Base-by-base conservation (phyloP, 352 stramenopile species). In the Globisporangium echinulatum region DNA sequence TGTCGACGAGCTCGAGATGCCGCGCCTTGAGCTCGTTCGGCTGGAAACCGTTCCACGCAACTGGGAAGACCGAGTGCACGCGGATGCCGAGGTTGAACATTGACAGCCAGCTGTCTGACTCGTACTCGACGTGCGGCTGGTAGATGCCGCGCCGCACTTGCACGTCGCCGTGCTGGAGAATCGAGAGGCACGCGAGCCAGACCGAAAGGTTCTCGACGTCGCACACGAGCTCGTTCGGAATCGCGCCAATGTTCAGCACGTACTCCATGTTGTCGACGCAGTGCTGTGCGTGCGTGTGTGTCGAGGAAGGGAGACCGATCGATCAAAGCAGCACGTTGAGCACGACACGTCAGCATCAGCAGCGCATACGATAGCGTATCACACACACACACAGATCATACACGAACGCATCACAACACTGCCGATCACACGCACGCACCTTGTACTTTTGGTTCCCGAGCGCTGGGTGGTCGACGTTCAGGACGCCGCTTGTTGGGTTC, bases 41-140 rank as follows among this genome's bases (percentile, higher is more conserved):
- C 10, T 72, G 71, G 56, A 92, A 86, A 3, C 82, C 77, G 54
- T 84, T 87, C 82, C 84, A 93, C 2, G 84, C 72, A 3, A 91
- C 76, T 15, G 84, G 79, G 40, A 94, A 95, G 3, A 94, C 71
- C 10, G 86, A 91, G 63, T 95, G 86, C 14, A 94, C 71, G 8
- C 85, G 84, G 59, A 95, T 95, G 17, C 86, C 86, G 17, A 95
- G 72, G 46, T 95, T 95, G 63, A 95, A 95, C 75, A 93, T 94
- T 6, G 84, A 87, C 49, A 95, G 61, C 86, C 86, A 95, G 48
- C 75, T 92, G 54, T 95, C 86, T 3, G 84, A 92, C 60, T 95
- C 86, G 57, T 94, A 95, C 69, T 95, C 86, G 39, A 95, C 82
- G 51, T 95, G 86, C 58, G 79, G 82, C 60, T 93, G 69, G 54